Evolutionary conservation across 1,284 basidiomycete genomes (phyloP).

Genomic region (Tilletia horrida): DNA sequence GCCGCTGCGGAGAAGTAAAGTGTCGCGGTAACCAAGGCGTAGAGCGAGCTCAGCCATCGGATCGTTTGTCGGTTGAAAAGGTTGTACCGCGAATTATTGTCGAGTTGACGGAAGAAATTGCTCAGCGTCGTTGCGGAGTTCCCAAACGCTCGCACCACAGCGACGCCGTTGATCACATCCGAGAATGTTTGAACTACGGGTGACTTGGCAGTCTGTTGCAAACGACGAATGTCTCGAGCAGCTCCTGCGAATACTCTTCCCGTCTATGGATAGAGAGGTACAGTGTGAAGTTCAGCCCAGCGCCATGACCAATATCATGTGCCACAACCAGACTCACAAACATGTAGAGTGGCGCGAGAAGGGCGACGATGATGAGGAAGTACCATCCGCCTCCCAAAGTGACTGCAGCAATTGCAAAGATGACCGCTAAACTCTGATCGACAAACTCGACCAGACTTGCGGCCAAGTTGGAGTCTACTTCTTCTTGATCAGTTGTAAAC

Average conservation of each 20-base stretch:
- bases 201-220: constrained; percentile 50
- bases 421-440: constrained; percentile 22
- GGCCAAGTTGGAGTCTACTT: constrained; percentile 58
- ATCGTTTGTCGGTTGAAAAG: constrained; percentile 36
- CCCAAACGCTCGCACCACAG: constrained; percentile 60
- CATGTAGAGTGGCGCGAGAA: constrained; percentile 11
- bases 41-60: constrained; percentile 30
- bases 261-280: constrained; percentile 19
- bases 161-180: constrained; percentile 57
- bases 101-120: constrained; percentile 58
- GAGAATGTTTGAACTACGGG: constrained; percentile 54
- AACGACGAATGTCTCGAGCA: constrained; percentile 57
- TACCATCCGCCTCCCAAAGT: background rate
- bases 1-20: constrained; percentile 58
- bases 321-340: background rate
- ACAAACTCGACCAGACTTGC: constrained; percentile 23
- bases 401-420: constrained; percentile 52
- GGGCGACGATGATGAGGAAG: constrained; percentile 37
- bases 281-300: constrained; percentile 20
- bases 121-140: constrained; percentile 51
- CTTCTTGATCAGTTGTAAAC: constrained; percentile 58
- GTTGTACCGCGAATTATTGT: constrained; percentile 57
- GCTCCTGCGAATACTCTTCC: constrained; percentile 57
- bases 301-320: too few species aligned
- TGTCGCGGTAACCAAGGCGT: constrained; percentile 57